Evolutionary conservation across 2,329 filamentous ascomycete genomes (phyloP), one percentile per base, ranked within the genome.

Genomic region (Septoria linicola): DNA sequence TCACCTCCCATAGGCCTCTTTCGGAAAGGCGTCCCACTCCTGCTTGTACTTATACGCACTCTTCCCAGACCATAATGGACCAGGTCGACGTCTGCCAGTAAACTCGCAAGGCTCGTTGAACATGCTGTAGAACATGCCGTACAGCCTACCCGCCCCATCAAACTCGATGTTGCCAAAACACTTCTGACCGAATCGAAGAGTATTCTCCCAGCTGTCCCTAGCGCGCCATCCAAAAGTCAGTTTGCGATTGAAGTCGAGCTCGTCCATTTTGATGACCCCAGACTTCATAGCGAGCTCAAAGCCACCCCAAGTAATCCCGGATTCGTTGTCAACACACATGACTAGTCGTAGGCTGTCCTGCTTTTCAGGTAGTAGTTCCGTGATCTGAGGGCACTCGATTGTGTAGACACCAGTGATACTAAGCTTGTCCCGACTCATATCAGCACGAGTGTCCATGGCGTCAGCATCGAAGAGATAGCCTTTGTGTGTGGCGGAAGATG

Each of bases 401-500:
- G 63, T 55, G 60, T 80, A 80, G 2, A 66, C 63, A 7, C 78
- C 76, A 41, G 76, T 78, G 11, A 80, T 58, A 2, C 56, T 59
- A 45, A 54, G 27, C 27, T 54, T 53, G n/a, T 36, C 32, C 25
- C 34, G 25, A 27, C 54, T 51, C 16, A 54, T 46, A 34, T 54
- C 42, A 32, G 55, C 45, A 17, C 45, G 40, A 16, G 59, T 57
- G 11, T 62, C 55, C 52, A 61, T 57, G 14, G 46, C 49, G 20
- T 63, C 55, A 5, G 53, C 51, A 23, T 57, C 44, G 40, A 57
- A 61, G 43, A 54, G 53, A 31, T 50, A 40, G 21, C 48, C 31
- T 42, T 57, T 42, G 17, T 41, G 30, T 34, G 62, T 49, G 30
- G 51, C 27, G 14, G 30, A n/a, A 10, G 51, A 41, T 10, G 49